Base-by-base conservation (phyloP, 345 rosid species). In the Euclidium syriacum region DNA sequence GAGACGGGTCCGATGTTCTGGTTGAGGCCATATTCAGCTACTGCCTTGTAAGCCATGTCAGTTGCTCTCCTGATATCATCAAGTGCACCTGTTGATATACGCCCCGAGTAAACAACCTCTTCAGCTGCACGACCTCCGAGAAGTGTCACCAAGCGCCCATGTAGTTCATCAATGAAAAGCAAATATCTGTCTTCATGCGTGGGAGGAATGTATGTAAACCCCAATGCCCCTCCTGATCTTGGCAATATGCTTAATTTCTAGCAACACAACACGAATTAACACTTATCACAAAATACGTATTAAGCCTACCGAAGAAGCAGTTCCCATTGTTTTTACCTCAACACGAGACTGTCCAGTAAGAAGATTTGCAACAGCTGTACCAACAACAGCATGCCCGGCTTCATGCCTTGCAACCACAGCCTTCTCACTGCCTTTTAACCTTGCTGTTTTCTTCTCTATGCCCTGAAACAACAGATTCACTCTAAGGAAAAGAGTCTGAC, bases 81-180 rank as follows among this genome's bases (percentile, higher is more conserved):
- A 65, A 95, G 81, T 20, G 99, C 95, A 57, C 97, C 96, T 1
- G 97, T 95, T 44, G 95, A 84, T 65, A 90, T 76, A 62, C 95
- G 89, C 29, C 99, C 97, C 6, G 96, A 83, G 73, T 90, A 95
- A 1, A 83, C 80, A 64, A 90, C 76, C 69, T 90, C 90, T 82
- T 95, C 97, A 27, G 99, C 99, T 52, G 99, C 99, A 54, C 97
- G 95, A 22, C 99, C 99, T 65, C 96, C 97, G 23, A 95, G 87
- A 64, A 95, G 97, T 24, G 96, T 95, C 40, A 88, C 99, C 81
- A 95, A 75, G 41, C 94, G 95, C n/a, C 99, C 99, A 54, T 78
- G 88, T 30, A 95, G 69, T 62, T 95, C 99, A 58, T 95, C 99
- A 70, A 90, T 83, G 73, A 87, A 90, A 52, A 95, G 92, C 44